These are phyloP conservation scores for Patellaria atrata DNA, from an alignment of 495 filamentous ascomycete species.

Conservation along the genomic window DNA sequence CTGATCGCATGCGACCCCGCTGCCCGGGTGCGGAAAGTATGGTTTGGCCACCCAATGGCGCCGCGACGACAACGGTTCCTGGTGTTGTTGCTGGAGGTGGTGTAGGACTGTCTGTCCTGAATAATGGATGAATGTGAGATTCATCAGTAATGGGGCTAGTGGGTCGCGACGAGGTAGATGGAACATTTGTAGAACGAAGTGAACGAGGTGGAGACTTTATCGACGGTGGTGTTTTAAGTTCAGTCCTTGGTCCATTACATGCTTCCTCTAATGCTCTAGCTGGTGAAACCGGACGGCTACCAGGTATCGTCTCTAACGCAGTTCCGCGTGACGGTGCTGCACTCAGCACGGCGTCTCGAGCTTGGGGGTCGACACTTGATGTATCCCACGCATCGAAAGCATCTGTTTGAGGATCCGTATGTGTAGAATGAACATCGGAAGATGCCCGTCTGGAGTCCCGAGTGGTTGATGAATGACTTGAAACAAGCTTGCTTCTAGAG, in stretches of 20 bases:
- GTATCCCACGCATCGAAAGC: conserved; percentile 61
- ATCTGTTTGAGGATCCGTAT: conserved; percentile 24
- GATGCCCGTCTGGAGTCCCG: conserved; percentile 13
- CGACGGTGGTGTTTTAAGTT: conserved; percentile 1
- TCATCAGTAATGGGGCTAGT: conserved; percentile 37
- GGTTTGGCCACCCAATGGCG: conserved; percentile 52
- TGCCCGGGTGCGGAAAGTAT: conserved; percentile 39
- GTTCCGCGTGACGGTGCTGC: conserved; percentile 32
- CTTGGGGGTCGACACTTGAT: conserved; percentile 42
- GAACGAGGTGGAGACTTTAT: conserved; percentile 1
- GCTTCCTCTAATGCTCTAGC: conserved; percentile 24
- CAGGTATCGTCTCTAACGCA: conserved; percentile 45
- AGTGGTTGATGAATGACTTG: conserved; percentile 5
- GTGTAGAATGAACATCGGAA: conserved; percentile 12
- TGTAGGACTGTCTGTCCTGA: conserved; percentile 57
- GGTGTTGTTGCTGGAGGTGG: conserved; percentile 53
- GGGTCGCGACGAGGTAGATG: conserved; percentile 7
- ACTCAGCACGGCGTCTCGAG: conserved; percentile 38
- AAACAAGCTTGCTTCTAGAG: conserved; percentile 19
- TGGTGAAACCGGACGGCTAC: conserved; percentile 34
- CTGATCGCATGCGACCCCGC: conserved; percentile 50
- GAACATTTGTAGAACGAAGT: conserved; percentile 8
- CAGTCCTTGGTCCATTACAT: no score
- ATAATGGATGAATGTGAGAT: conserved; percentile 73
- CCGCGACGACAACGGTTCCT: conserved; percentile 56